Evolutionary conservation across 495 filamentous ascomycete species (phyloP), one percentile per base, ranked within the genome.

Genomic region (Daldinia decipiens): DNA sequence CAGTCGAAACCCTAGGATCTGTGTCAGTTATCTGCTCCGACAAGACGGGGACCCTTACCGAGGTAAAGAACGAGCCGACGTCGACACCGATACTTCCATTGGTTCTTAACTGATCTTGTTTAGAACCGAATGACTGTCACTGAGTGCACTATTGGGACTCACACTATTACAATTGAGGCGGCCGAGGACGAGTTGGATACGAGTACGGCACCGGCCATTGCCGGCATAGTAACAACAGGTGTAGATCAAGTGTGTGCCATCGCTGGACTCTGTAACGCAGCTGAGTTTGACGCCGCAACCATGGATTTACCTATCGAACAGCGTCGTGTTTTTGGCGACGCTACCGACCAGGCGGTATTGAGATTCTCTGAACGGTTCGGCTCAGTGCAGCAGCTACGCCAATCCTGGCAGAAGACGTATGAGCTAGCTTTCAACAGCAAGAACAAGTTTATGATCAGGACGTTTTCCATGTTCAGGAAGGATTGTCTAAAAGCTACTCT

Each of bases 371-470:
- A 92, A 72, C 80, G 78, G 11, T 77, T 91, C 4, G 81, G 82
- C 2, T 76, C 86, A 0, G 82, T 88, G 1, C 62, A 81, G 9
- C 80, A 86, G 17, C 72, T 88, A 5, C 80, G 83, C 12, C 71
- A 82, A 13, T 71, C 78, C 24, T 90, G 86, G 83, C 82, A 83
- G 39, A 87, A 83, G 40, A 82, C 87, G 6, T 91, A 87, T 76
- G 86, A 92, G 67, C 79, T 92, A 6, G 87, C 87, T 0, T 93
- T 94, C 80, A 94, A 93, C 75, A 89, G 87, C 72, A 92, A 92
- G 80, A 92, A 92, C 74, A 94, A 93, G 74, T 93, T 86, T 76
- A 92, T 91, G 89, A 82, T 91, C 55, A 65, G 79, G 32, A 81
- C 80, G 4, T 76, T 84, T 6, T 77, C 78, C 6, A 50, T 82